phyloP scores from a whole-genome alignment of 495 filamentous ascomycete genomes.

The Aspergillus biplanus region DNA sequence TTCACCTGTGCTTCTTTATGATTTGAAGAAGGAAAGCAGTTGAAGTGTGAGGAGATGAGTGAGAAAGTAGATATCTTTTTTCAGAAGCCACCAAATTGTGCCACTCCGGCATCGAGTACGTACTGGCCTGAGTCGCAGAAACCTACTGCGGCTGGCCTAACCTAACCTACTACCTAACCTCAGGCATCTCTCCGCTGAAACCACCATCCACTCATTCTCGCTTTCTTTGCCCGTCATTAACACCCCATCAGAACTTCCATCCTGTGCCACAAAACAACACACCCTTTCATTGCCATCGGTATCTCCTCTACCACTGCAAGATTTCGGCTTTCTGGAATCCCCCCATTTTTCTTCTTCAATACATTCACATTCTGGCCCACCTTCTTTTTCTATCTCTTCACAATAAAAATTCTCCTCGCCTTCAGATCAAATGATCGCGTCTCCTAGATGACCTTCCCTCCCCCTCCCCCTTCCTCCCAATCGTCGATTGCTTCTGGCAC shows the following conservation, averaged over 20 bases:
- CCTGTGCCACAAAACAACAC: conserved; percentile 36
- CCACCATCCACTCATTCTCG: conserved; percentile 29
- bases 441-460: conserved; percentile 69
- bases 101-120: not conserved
- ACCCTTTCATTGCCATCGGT: conserved; percentile 28
- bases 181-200: conserved; percentile 26
- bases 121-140: not conserved
- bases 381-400: conserved; percentile 27
- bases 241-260: conserved; percentile 32
- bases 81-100: not conserved
- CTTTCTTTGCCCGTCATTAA: conserved; percentile 31
- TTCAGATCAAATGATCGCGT: conserved; percentile 61
- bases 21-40: no score
- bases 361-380: conserved; percentile 13
- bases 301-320: conserved; percentile 23
- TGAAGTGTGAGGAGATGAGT: not conserved
- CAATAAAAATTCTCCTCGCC: conserved; percentile 46
- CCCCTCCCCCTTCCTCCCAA: conserved; percentile 63
- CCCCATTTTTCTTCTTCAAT: not conserved
- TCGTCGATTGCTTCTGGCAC: conserved; percentile 65
- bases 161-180: conserved; percentile 12
- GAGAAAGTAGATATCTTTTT: not conserved
- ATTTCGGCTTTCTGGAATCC: conserved; percentile 13
- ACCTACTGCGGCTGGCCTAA: conserved; percentile 12
- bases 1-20: no score